phyloP scores from a whole-genome alignment of 768 basidiomycete genomes.

The Hypholoma fasciculare region DNA sequence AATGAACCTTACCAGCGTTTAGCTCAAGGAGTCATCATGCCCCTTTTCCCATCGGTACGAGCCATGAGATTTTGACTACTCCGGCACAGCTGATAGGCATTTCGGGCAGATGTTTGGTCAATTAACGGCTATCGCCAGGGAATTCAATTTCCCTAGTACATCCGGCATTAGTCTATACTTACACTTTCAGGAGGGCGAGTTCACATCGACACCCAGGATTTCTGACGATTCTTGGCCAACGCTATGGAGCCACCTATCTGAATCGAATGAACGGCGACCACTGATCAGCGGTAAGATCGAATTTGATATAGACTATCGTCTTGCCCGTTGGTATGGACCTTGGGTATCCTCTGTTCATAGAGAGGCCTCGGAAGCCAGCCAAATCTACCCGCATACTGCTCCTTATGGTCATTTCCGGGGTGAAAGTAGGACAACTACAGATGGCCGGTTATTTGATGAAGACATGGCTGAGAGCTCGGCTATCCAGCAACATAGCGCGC shows the following conservation, averaged over 20 bases:
- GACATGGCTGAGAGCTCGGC: slow-evolving; percentile 31
- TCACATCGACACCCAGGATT: slow-evolving; percentile 64
- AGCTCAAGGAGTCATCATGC: slow-evolving; percentile 72
- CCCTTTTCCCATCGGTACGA: slow-evolving; percentile 69
- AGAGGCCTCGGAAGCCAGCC: slow-evolving; percentile 39
- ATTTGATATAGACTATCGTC: slow-evolving; percentile 79
- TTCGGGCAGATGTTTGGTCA: slow-evolving; percentile 68
- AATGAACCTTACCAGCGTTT: slow-evolving; percentile 60
- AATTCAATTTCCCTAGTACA: slow-evolving; percentile 80
- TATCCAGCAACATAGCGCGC: slow-evolving; percentile 27
- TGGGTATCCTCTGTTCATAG: slow-evolving; percentile 60
- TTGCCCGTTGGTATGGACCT: slow-evolving; percentile 76
- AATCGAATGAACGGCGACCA: slow-evolving; percentile 36
- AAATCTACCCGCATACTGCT: slow-evolving; percentile 35
- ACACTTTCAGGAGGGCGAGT: slow-evolving; percentile 57
- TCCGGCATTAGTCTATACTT: slow-evolving; percentile 80
- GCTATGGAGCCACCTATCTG: slow-evolving; percentile 66
- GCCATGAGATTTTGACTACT: background rate
- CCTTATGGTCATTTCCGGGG: slow-evolving; percentile 54
- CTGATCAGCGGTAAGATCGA: slow-evolving; percentile 81
- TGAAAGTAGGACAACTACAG: slow-evolving; percentile 51
- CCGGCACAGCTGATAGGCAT: background rate
- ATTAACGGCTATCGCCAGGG: slow-evolving; percentile 74
- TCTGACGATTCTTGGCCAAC: slow-evolving; percentile 78
- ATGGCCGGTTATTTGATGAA: slow-evolving; percentile 39